Percentiles rank a stretch among this genome's conserved stretches.
phyloP scores from a whole-genome alignment of 2,329 filamentous ascomycete genomes.

The Knoxdaviesia proteae region DNA sequence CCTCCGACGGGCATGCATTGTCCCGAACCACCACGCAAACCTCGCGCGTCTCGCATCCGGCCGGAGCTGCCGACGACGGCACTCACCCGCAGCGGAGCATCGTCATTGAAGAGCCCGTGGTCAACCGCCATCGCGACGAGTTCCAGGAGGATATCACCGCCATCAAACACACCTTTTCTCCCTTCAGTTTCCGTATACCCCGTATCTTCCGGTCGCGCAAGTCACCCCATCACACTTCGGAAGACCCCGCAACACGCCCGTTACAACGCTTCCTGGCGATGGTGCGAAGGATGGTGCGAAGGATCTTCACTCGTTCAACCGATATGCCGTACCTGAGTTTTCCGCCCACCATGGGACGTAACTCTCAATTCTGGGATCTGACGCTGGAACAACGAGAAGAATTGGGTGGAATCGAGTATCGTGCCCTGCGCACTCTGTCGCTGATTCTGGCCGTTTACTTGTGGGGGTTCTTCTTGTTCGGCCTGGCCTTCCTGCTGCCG shows the following conservation, averaged over 20 bases:
- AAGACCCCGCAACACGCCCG: too few species aligned
- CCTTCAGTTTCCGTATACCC: constrained; percentile 23
- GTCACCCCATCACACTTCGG: constrained; percentile 13
- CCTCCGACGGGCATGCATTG: too few species aligned
- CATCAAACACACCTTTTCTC: constrained; percentile 16
- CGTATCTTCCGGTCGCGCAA: constrained; percentile 17
- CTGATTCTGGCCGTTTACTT: constrained; percentile 63
- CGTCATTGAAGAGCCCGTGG: constrained; percentile 41
- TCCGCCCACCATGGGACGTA: constrained; percentile 77
- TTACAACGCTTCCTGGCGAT: too few species aligned
- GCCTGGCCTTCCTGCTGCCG: constrained; percentile 50
- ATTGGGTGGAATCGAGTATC: constrained; percentile 88
- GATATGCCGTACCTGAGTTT: constrained; percentile 83
- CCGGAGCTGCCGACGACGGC: too few species aligned
- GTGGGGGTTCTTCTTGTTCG: constrained; percentile 62
- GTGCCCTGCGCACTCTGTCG: constrained; percentile 70
- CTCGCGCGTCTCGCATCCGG: too few species aligned
- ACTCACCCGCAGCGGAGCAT: constrained; percentile 4
- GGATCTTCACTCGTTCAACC: not conserved
- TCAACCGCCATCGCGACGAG: constrained; percentile 12
- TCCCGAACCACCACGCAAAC: too few species aligned
- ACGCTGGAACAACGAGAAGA: constrained; percentile 86
- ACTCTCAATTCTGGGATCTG: constrained; percentile 78
- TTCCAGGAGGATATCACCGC: constrained; percentile 21
- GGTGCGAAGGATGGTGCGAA: constrained; percentile 6